Evolutionary conservation across 176 grass and related monocot genomes (phyloP).

Genomic region (Raddia distichophylla): DNA sequence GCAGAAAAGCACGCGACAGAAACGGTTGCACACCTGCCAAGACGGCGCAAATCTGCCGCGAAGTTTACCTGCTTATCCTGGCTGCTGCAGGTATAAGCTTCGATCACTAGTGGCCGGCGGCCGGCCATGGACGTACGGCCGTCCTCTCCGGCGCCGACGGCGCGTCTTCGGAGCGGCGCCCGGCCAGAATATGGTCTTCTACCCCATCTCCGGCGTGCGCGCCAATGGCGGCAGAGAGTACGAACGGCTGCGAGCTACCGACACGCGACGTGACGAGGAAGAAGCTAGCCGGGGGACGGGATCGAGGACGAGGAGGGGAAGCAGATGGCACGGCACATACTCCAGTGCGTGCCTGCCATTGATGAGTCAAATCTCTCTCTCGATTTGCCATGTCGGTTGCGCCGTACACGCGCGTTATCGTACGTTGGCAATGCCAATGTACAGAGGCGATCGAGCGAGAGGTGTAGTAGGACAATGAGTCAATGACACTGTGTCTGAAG

Average conservation of each 20-base stretch:
- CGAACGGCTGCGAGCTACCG: not conserved
- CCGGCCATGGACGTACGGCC: not conserved
- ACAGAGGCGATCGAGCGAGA: not conserved
- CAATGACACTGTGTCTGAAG: not conserved
- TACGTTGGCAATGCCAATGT: not conserved
- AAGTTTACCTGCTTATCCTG: too few species aligned
- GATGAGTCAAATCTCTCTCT: constrained; percentile 41
- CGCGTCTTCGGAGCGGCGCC: constrained; percentile 1
- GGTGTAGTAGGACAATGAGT: not conserved
- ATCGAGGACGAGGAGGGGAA: not conserved
- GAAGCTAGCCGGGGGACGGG: not conserved
- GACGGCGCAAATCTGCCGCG: not conserved
- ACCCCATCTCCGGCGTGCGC: not conserved
- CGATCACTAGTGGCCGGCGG: not conserved
- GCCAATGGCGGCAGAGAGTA: not conserved
- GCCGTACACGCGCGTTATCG: not conserved
- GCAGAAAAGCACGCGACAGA: constrained; percentile 12
- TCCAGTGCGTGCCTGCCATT: constrained; percentile 7
- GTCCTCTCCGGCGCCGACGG: constrained; percentile 1
- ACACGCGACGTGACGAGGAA: constrained; percentile 30
- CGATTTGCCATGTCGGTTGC: constrained; percentile 28
- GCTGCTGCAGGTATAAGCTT: too few species aligned
- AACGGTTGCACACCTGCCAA: constrained; percentile 20
- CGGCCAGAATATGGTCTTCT: not conserved
- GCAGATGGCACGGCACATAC: constrained; percentile 6